Percentiles rank a stretch among this genome's conserved stretches.
Evolutionary conservation across 306 rosid genomes (phyloP).

Genomic region (Corylus avellana): DNA sequence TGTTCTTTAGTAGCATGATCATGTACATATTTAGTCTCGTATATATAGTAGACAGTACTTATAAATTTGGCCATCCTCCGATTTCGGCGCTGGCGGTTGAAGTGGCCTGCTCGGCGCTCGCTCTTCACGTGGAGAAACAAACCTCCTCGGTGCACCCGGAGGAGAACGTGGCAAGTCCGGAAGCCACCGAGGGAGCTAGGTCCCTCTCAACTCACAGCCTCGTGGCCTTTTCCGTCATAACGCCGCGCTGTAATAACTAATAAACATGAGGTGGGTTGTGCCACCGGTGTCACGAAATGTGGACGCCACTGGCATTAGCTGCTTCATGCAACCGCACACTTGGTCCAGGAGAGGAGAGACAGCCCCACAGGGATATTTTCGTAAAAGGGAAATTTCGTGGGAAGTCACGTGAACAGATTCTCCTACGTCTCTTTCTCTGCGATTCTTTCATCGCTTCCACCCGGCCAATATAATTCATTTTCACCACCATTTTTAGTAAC

Average conservation of each 20-base stretch:
- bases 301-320: slow-evolving; percentile 17
- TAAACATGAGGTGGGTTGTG: not conserved
- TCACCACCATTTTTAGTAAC: not conserved
- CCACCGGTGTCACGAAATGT: slow-evolving; percentile 12
- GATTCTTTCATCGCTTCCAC: slow-evolving; percentile 1
- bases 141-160: not conserved
- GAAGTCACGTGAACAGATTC: not conserved
- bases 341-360: slow-evolving; percentile 16
- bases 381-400: slow-evolving; percentile 7
- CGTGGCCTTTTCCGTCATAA: slow-evolving; percentile 15
- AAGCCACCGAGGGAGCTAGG: not conserved
- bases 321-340: slow-evolving; percentile 49
- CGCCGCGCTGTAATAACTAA: not conserved
- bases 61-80: no score
- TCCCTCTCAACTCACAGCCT: not conserved
- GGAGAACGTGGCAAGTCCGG: not conserved
- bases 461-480: not conserved
- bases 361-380: slow-evolving; percentile 6
- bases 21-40: no score
- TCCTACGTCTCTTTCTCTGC: slow-evolving; percentile 14
- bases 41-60: no score
- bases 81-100: no score
- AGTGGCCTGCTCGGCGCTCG: no score
- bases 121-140: no score
- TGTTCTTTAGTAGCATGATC: no score